Evolutionary conservation across 352 stramenopile species (phyloP), one percentile per base, ranked within the genome.

Genomic region (Blastocystis sp.): DNA sequence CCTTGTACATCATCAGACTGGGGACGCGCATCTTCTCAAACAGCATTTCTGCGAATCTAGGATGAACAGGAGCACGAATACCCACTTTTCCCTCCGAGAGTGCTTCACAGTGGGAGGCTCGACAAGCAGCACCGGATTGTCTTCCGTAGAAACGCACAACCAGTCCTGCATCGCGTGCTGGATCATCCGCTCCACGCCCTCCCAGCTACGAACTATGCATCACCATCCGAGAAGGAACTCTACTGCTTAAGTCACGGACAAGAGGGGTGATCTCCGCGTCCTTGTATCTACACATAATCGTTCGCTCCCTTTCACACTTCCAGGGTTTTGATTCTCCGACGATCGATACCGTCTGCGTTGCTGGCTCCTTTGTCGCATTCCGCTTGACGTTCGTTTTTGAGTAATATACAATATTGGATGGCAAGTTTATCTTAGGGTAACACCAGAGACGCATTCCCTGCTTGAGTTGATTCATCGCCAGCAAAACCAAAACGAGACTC

Each of bases 1-100:
- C 94, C 78, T 96, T 95, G 51, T 94, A 94, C 91, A 96, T 94
- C 90, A 96, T 95, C 77, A 96, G 95, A n/a, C 92, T 92, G 16
- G 94, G 94, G 33, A 95, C 93, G 59, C 94, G 90, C 80, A 96
- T 96, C 67, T 92, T 95, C 90, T 97, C 94, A 88, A 97, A 96
- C 92, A 97, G 95, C 91, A 97, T 93, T 92, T 96, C 94, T 78
- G 95, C 88, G 91, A 96, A 96, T 90, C 95, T 91, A 95, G 31
- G 94, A 92, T 33, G 91, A 88, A 88, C 29, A 67, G 26, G 3
- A 69, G 19, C 16, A 37, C 1, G 10, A 24, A 39, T 0, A 95
- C 93, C 24, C 90, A 91, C 41, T 92, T 91, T 62, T 91, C 41
- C 19, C 69, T 29, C 26, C 91, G 16, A 91, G 92, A 1, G 92